phyloP scores from a whole-genome alignment of 2,329 filamentous ascomycete genomes.

The Beauveria caledonica region DNA sequence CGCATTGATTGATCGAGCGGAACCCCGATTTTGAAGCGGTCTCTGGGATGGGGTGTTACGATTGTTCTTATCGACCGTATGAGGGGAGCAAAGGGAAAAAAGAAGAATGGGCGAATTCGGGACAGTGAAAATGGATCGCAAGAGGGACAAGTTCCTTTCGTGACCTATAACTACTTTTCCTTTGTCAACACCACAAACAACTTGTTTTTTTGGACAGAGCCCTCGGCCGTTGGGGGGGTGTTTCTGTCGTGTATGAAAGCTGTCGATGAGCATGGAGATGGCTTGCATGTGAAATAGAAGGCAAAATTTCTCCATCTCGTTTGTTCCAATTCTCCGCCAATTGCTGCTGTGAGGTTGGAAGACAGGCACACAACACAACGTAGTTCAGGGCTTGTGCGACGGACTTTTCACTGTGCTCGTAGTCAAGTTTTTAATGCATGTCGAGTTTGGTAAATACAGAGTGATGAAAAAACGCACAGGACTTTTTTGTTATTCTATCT shows the following conservation, averaged over 20 bases:
- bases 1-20: background rate
- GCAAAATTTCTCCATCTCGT: conserved; percentile 12
- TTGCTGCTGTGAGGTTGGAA: background rate
- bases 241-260: conserved; percentile 12
- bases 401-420: background rate
- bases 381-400: background rate
- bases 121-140: background rate
- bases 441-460: background rate
- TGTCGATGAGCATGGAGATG: conserved; percentile 11
- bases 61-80: background rate
- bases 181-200: conserved; percentile 9
- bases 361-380: too few species aligned
- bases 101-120: background rate
- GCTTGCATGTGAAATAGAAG: conserved; percentile 17
- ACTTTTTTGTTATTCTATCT: background rate
- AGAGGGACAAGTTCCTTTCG: background rate
- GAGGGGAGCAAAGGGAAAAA: background rate
- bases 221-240: conserved; percentile 2
- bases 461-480: background rate
- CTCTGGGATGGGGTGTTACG: background rate
- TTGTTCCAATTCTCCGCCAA: background rate
- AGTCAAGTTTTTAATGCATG: background rate
- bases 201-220: conserved; percentile 18
- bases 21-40: background rate
- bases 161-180: background rate